A percentile compares a stretch with the other conserved stretches of the same genome.
Evolutionary conservation across 176 grass and related monocot genomes (phyloP).

Genomic region (Carex littledalei): DNA sequence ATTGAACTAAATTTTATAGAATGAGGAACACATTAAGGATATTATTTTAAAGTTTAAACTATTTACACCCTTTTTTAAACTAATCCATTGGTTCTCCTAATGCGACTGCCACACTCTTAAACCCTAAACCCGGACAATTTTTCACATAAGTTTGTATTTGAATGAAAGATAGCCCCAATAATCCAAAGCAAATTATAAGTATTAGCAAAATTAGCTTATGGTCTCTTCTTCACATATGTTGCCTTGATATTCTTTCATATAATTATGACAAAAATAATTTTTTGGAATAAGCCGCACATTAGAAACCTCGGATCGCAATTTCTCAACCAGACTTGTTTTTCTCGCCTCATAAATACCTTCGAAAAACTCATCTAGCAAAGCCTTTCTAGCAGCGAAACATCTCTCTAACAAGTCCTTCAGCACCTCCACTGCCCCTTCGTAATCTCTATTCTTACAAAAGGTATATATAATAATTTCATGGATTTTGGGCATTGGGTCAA

Average conservation of each 20-base stretch:
- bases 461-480: constrained; percentile 58
- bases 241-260: constrained; percentile 20
- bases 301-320: constrained; percentile 30
- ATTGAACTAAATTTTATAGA: background rate
- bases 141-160: background rate
- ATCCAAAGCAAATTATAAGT: background rate
- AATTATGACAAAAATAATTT: constrained; percentile 38
- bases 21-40: background rate
- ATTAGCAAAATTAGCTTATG: background rate
- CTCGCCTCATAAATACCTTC: constrained; percentile 38
- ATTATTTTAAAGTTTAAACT: background rate
- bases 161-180: background rate
- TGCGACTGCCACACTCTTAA: too few species aligned
- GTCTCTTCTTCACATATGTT: background rate
- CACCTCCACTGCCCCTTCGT: constrained; percentile 65
- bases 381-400: constrained; percentile 55
- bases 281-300: constrained; percentile 47
- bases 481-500: constrained; percentile 30
- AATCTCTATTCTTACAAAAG: constrained; percentile 74
- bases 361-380: constrained; percentile 55
- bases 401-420: constrained; percentile 56
- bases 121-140: too few species aligned
- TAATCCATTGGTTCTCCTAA: background rate
- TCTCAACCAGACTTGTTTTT: constrained; percentile 44
- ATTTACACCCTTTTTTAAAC: background rate